These are phyloP conservation scores for Aspergillus jensenii DNA, from an alignment of 2,329 filamentous ascomycete species.

Conservation along the genomic window DNA sequence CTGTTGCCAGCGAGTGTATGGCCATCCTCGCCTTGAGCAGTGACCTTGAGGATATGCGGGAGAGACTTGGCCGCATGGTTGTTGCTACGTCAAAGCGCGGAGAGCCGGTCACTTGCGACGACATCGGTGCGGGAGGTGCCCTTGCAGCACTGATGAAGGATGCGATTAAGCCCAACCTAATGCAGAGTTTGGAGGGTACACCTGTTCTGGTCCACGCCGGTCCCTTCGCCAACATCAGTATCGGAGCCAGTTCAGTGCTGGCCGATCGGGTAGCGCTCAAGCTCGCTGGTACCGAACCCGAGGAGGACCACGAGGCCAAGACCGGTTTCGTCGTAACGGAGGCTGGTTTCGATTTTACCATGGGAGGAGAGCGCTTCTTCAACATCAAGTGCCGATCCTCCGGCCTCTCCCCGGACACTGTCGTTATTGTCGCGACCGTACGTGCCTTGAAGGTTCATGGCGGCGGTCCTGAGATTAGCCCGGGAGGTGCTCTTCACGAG, in stretches of 20 bases:
- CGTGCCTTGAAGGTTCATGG: slow-evolving; percentile 96
- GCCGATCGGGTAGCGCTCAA: slow-evolving; percentile 95
- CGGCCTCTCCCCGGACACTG: slow-evolving; percentile 86
- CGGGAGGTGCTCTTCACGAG: slow-evolving; percentile 78
- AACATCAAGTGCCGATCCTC: slow-evolving; percentile 99
- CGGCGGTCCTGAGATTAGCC: slow-evolving; percentile 88
- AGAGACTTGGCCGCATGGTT: slow-evolving; percentile 93
- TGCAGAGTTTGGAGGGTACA: slow-evolving; percentile 97
- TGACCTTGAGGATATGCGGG: slow-evolving; percentile 81
- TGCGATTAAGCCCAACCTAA: slow-evolving; percentile 97
- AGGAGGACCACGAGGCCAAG: slow-evolving; percentile 80
- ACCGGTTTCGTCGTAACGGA: slow-evolving; percentile 94
- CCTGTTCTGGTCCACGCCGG: slow-evolving; percentile 97
- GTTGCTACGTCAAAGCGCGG: slow-evolving; percentile 82
- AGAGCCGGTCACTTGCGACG: slow-evolving; percentile 92
- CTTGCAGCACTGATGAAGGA: slow-evolving; percentile 95
- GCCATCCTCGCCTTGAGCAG: slow-evolving; percentile 94
- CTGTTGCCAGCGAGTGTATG: slow-evolving; percentile 97
- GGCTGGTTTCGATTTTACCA: slow-evolving; percentile 98
- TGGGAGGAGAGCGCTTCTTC: slow-evolving; percentile 99
- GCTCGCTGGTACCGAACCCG: slow-evolving; percentile 88
- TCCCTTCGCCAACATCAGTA: slow-evolving; percentile 97
- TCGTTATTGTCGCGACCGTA: slow-evolving; percentile 93
- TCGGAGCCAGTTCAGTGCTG: slow-evolving; percentile 91
- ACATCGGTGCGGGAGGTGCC: slow-evolving; percentile 88